These are phyloP conservation scores for Candida dajiaensis DNA, from an alignment of 805 yeast genomes.

Conservation along the genomic window DNA sequence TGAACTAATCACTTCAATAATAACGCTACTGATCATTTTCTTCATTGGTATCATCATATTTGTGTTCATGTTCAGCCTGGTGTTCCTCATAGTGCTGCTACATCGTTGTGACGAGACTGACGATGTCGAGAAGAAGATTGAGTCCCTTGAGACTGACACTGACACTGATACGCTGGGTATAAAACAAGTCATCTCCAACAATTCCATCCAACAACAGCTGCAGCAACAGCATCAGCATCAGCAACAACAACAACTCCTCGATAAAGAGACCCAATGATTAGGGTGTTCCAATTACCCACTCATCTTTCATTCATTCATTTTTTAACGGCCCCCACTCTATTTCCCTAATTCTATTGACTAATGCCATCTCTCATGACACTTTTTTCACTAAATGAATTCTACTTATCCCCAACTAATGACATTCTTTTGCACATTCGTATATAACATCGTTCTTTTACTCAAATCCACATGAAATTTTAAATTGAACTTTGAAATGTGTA, in stretches of 20 bases:
- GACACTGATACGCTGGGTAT: too few species aligned
- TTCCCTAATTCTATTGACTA: neutral
- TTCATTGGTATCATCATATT: constrained; percentile 9
- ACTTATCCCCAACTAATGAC: neutral
- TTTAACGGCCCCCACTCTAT: neutral
- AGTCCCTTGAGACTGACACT: neutral
- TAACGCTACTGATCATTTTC: constrained; percentile 13
- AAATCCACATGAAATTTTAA: too few species aligned
- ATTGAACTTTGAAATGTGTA: too few species aligned
- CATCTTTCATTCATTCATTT: neutral
- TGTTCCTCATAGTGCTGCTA: constrained; percentile 13
- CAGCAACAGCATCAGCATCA: too few species aligned
- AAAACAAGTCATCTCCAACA: too few species aligned
- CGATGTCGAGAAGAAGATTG: constrained; percentile 1
- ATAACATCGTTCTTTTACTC: too few species aligned
- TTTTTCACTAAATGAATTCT: too few species aligned
- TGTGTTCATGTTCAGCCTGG: constrained; percentile 10
- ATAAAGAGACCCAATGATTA: too few species aligned
- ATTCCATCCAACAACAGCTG: too few species aligned
- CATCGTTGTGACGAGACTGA: constrained; percentile 13
- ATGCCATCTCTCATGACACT: neutral
- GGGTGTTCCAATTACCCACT: neutral
- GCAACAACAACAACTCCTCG: too few species aligned
- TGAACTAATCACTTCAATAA: constrained; percentile 10
- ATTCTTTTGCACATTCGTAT: neutral